phyloP scores from a whole-genome alignment of 1,139 yeast genomes.

The Taphrina flavorubra region DNA sequence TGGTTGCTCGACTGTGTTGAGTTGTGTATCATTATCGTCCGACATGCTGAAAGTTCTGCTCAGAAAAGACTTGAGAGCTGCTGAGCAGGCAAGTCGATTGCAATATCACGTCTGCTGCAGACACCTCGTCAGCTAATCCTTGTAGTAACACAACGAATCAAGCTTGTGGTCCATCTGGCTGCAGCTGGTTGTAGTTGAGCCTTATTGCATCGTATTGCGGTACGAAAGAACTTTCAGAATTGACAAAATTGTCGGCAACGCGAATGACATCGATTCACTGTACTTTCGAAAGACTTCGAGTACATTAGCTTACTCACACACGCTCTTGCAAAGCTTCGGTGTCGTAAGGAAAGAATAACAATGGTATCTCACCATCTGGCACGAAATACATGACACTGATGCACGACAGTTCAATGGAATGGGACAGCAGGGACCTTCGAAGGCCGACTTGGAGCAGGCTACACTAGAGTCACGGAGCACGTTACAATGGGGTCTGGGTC shows the following conservation, averaged over 20 bases:
- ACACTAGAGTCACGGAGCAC: slow-evolving; percentile 31
- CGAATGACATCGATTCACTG: neutral
- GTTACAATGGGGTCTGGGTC: slow-evolving; percentile 34
- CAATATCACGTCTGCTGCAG: too few relatives aligned
- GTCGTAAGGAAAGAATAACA: too few relatives aligned
- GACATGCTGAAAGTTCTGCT: slow-evolving; percentile 2
- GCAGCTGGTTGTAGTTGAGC: slow-evolving; percentile 7
- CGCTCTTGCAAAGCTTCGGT: too few relatives aligned
- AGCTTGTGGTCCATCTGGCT: neutral
- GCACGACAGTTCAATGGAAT: slow-evolving; percentile 33
- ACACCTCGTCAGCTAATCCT: too few relatives aligned
- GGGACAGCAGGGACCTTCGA: slow-evolving; percentile 24
- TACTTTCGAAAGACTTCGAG: too few relatives aligned
- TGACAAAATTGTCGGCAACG: neutral
- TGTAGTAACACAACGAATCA: too few relatives aligned
- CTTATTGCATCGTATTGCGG: slow-evolving; percentile 1
- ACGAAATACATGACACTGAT: neutral
- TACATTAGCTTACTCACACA: too few relatives aligned
- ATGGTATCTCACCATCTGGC: too few relatives aligned
- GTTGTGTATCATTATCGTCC: slow-evolving; percentile 11
- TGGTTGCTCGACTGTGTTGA: slow-evolving; percentile 19
- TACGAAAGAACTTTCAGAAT: slow-evolving; percentile 12
- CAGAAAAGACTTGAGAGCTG: too few relatives aligned
- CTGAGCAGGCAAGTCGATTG: too few relatives aligned
- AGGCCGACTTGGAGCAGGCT: slow-evolving; percentile 36